Evolutionary conservation across 495 filamentous ascomycete species (phyloP).

Genomic region (Lasiosphaeris hirsuta): DNA sequence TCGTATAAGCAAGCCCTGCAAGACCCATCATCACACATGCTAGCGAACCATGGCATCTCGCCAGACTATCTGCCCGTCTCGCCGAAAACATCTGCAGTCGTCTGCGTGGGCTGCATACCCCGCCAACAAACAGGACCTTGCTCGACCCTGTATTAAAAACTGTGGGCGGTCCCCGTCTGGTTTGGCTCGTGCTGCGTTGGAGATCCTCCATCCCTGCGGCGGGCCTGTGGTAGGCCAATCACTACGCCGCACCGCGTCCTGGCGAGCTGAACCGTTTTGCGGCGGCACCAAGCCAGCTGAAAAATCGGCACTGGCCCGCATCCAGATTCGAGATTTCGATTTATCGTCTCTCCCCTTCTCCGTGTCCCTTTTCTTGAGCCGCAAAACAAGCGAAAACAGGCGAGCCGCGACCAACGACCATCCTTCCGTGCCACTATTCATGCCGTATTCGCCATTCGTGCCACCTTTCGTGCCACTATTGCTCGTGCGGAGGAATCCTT

Average conservation of each 20-base stretch:
- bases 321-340: too few species aligned
- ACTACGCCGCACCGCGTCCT: conserved; percentile 1
- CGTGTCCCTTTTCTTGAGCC: too few species aligned
- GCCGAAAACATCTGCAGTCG: conserved; percentile 1
- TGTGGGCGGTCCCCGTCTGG: not conserved
- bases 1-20: not conserved
- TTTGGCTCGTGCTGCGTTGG: not conserved
- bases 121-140: not conserved
- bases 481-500: too few species aligned
- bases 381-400: too few species aligned
- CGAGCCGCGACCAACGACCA: too few species aligned
- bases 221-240: conserved; percentile 13
- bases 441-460: too few species aligned
- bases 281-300: conserved; percentile 18
- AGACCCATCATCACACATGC: not conserved
- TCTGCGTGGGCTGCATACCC: not conserved
- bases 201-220: conserved; percentile 2
- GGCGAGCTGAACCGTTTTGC: conserved; percentile 22
- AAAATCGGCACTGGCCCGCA: conserved; percentile 8
- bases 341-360: too few species aligned
- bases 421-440: too few species aligned
- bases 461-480: too few species aligned
- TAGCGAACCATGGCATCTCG: not conserved
- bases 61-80: not conserved
- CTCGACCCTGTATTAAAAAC: not conserved